Evolutionary conservation across 2,329 filamentous ascomycete genomes (phyloP).

Genomic region (Aureobasidium sp.): DNA sequence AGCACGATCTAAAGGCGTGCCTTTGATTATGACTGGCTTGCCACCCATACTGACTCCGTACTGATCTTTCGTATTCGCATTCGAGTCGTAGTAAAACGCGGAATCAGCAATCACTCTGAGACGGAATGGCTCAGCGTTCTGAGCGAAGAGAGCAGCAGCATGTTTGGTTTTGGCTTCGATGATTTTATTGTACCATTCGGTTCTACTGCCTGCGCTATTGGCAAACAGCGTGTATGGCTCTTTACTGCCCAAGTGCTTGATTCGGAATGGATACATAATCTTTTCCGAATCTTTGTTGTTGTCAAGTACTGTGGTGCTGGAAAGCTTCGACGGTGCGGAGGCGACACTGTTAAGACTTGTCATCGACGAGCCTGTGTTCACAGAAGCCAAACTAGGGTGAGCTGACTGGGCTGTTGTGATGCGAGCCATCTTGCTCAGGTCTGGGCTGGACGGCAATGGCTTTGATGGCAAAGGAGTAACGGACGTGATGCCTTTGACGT

Average conservation of each 20-base stretch:
- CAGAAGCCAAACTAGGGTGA: constrained; percentile 56
- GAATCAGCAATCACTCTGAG: constrained; percentile 87
- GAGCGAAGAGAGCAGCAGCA: constrained; percentile 76
- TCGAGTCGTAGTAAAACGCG: constrained; percentile 72
- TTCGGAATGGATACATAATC: constrained; percentile 85
- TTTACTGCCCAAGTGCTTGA: constrained; percentile 83
- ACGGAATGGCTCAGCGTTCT: constrained; percentile 93
- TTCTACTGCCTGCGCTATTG: constrained; percentile 62
- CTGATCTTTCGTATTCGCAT: constrained; percentile 35
- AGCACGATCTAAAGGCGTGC: constrained; percentile 84
- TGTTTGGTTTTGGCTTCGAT: constrained; percentile 92
- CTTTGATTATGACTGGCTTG: constrained; percentile 71
- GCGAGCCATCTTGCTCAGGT: constrained; percentile 43
- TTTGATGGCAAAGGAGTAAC: constrained; percentile 53
- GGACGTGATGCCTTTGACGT: constrained; percentile 63
- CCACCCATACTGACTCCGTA: constrained; percentile 39
- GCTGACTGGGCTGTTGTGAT: constrained; percentile 32
- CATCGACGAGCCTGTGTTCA: constrained; percentile 57
- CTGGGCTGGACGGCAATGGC: constrained; percentile 18
- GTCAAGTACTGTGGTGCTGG: constrained; percentile 44
- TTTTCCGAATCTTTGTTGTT: constrained; percentile 61
- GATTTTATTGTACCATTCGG: constrained; percentile 90
- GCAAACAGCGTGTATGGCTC: constrained; percentile 91
- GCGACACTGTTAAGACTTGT: constrained; percentile 40
- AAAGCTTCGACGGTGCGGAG: constrained; percentile 35